Evolutionary conservation across 2,329 filamentous ascomycete genomes (phyloP).

Genomic region (Emmonsia crescens): DNA sequence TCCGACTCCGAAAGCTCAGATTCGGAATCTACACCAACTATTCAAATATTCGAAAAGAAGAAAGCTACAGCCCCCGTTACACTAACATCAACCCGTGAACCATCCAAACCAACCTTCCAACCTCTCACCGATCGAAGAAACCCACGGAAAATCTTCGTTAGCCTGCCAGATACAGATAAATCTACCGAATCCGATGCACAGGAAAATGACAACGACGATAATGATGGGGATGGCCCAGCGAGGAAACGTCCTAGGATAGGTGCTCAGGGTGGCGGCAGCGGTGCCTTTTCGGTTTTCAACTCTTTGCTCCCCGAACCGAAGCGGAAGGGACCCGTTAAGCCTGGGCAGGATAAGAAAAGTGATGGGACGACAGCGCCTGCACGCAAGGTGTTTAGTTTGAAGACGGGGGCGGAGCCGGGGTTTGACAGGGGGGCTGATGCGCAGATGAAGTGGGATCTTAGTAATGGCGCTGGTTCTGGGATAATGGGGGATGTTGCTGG

Average conservation of each 20-base stretch:
- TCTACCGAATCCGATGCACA: slow-evolving; percentile 27
- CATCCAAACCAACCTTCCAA: slow-evolving; percentile 44
- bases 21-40: slow-evolving; percentile 38
- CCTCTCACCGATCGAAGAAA: slow-evolving; percentile 74
- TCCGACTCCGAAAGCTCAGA: slow-evolving; percentile 67
- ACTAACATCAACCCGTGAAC: slow-evolving; percentile 4
- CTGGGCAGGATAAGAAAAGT: slow-evolving; percentile 16
- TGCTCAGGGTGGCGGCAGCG: slow-evolving; percentile 47
- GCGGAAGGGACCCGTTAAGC: slow-evolving; percentile 23
- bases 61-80: slow-evolving; percentile 1
- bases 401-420: slow-evolving; percentile 71
- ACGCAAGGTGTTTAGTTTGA: slow-evolving; percentile 56
- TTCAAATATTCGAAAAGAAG: slow-evolving; percentile 20
- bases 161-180: slow-evolving; percentile 48
- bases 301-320: slow-evolving; percentile 80
- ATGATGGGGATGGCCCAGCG: slow-evolving; percentile 47
- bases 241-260: slow-evolving; percentile 59
- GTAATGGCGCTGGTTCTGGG: slow-evolving; percentile 22
- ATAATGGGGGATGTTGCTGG: slow-evolving; percentile 22
- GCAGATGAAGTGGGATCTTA: slow-evolving; percentile 24
- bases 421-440: slow-evolving; percentile 56
- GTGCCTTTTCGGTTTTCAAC: slow-evolving; percentile 70
- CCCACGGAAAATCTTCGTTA: slow-evolving; percentile 74
- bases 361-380: slow-evolving; percentile 31
- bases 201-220: slow-evolving; percentile 29